Evolutionary conservation across 768 basidiomycete species (phyloP).

Genomic region (Panus rudis): DNA sequence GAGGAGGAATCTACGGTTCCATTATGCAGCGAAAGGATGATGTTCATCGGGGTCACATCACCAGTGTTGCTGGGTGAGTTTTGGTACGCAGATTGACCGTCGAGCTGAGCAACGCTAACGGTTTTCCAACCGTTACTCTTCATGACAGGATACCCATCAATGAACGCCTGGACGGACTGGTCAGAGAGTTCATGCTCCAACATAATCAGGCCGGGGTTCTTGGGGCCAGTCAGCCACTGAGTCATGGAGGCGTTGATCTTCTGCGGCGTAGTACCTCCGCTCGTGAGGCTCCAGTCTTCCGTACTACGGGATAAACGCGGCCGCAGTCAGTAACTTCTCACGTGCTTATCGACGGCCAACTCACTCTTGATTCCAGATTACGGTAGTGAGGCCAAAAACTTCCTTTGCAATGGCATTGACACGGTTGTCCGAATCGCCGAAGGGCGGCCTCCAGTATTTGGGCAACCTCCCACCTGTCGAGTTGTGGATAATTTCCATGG

Average conservation of each 20-base stretch:
- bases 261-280: constrained; percentile 36
- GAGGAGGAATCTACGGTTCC: neutral
- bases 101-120: constrained; percentile 40
- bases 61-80: constrained; percentile 14
- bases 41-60: constrained; percentile 6
- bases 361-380: constrained; percentile 89
- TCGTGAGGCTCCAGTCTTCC: constrained; percentile 62
- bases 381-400: constrained; percentile 79
- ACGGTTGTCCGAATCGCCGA: constrained; percentile 77
- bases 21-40: constrained; percentile 6
- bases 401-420: constrained; percentile 81
- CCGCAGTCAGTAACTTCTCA: constrained; percentile 3
- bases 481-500: constrained; percentile 47
- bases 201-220: constrained; percentile 71
- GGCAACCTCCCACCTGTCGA: constrained; percentile 62
- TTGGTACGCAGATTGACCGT: constrained; percentile 16
- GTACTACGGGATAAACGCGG: constrained; percentile 37
- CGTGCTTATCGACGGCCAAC: constrained; percentile 13
- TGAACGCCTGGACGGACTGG: constrained; percentile 58
- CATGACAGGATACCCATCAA: constrained; percentile 56
- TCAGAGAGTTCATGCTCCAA: constrained; percentile 79
- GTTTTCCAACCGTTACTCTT: constrained; percentile 65
- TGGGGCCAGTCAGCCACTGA: constrained; percentile 58
- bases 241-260: constrained; percentile 43
- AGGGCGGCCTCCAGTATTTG: constrained; percentile 84